These are phyloP conservation scores for Russula compacta DNA, from an alignment of 768 basidiomycete genomes.

Conservation along the genomic window DNA sequence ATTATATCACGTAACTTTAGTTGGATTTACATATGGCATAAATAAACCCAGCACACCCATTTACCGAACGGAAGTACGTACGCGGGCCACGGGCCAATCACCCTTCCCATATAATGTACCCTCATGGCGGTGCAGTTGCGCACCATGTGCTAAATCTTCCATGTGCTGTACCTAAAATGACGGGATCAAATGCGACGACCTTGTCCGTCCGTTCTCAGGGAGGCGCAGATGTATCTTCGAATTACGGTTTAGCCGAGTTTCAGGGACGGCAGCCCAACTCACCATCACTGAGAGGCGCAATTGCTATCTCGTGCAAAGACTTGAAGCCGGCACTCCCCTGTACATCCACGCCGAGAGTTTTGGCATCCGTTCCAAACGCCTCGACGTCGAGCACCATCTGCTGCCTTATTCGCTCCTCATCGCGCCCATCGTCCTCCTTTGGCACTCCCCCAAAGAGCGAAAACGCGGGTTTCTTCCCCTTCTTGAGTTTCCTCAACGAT, in stretches of 20 bases:
- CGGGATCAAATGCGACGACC: neutral
- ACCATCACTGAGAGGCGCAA: conserved; percentile 32
- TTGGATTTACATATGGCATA: neutral
- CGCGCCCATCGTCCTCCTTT: conserved; percentile 62
- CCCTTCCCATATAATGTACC: neutral
- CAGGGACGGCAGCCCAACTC: neutral
- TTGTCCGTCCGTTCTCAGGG: neutral
- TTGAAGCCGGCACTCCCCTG: conserved; percentile 42
- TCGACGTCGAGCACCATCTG: conserved; percentile 87
- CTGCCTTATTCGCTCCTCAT: conserved; percentile 79
- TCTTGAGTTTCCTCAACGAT: conserved; percentile 76
- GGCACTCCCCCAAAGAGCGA: conserved; percentile 63
- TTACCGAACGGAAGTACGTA: neutral
- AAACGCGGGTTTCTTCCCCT: conserved; percentile 70
- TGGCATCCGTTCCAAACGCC: conserved; percentile 72
- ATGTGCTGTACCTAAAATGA: neutral
- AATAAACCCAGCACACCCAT: neutral
- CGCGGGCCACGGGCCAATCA: neutral
- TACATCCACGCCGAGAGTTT: conserved; percentile 57
- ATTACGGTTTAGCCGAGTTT: neutral
- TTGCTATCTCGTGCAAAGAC: conserved; percentile 52
- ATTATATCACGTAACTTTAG: neutral
- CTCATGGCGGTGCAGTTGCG: neutral
- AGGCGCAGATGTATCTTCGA: neutral
- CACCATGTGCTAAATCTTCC: neutral